A percentile compares a stretch with the other conserved stretches of the same genome.
Conservation (phyloP, 2,329 filamentous ascomycete genomes). For the Aspergillus chevalieri region DNA sequence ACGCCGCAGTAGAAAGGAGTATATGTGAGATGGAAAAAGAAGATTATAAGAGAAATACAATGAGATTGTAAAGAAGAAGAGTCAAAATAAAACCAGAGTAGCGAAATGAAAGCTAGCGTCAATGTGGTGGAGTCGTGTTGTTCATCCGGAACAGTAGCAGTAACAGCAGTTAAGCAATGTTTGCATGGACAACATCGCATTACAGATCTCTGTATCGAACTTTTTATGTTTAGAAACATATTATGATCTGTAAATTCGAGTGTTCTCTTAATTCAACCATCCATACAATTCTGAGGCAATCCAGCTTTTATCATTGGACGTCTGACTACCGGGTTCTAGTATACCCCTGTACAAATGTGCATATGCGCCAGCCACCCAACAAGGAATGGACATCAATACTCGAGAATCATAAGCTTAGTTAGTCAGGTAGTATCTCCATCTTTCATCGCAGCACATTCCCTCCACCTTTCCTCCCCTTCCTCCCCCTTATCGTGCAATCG, state of each 20-base stretch:
- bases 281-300: no score
- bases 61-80: neutral
- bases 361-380: neutral
- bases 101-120: neutral
- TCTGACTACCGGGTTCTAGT: no score
- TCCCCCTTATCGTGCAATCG: neutral
- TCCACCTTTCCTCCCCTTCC: neutral
- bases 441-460: neutral
- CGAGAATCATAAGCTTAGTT: neutral
- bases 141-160: neutral
- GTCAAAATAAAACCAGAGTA: neutral
- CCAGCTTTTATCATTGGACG: no score
- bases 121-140: neutral
- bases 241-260: no score
- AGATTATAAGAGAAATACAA: neutral
- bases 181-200: no score
- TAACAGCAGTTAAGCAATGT: neutral
- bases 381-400: neutral
- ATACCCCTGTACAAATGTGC: neutral
- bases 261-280: no score
- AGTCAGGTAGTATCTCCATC: neutral
- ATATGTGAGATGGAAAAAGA: neutral
- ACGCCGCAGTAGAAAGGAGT: conserved; percentile 10
- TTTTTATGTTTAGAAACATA: no score
- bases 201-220: no score